phyloP scores from a whole-genome alignment of 768 basidiomycete genomes.

The Stropharia rugosoannulata region DNA sequence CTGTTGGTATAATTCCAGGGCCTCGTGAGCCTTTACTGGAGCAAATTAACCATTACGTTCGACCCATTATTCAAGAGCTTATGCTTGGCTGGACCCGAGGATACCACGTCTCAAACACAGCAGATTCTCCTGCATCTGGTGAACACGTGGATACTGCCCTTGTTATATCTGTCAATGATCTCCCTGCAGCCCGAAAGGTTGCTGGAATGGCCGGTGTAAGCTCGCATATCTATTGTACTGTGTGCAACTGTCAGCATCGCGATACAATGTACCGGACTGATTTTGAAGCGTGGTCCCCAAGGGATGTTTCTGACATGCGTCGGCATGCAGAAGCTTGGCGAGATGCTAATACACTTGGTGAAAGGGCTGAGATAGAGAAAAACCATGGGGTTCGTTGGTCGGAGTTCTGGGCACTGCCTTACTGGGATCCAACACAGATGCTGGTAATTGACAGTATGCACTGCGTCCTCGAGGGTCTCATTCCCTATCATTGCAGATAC shows the following conservation, averaged over 20 bases:
- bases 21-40: conserved; percentile 24
- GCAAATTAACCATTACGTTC: conserved; percentile 28
- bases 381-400: conserved; percentile 26
- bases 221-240: conserved; percentile 16
- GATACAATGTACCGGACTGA: conserved; percentile 15
- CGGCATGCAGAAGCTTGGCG: conserved; percentile 19
- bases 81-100: conserved; percentile 17
- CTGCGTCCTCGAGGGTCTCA: conserved; percentile 19
- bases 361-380: conserved; percentile 9
- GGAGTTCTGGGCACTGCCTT: conserved; percentile 25
- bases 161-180: conserved; percentile 27
- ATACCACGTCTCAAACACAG: conserved; percentile 18
- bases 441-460: conserved; percentile 33
- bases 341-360: conserved; percentile 7
- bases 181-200: conserved; percentile 23
- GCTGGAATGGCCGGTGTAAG: conserved; percentile 13
- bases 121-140: conserved; percentile 11
- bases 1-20: conserved; percentile 27
- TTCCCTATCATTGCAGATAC: conserved; percentile 21
- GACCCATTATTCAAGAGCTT: conserved; percentile 29
- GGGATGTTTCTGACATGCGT: conserved; percentile 6
- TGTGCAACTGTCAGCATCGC: conserved; percentile 7
- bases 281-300: conserved; percentile 20
- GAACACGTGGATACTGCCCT: conserved; percentile 20
- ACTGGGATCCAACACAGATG: conserved; percentile 29